Percentiles rank a stretch among this genome's conserved stretches.
Conservation (phyloP, 2,329 filamentous ascomycete genomes). For the Taxawa tesnikishii region DNA sequence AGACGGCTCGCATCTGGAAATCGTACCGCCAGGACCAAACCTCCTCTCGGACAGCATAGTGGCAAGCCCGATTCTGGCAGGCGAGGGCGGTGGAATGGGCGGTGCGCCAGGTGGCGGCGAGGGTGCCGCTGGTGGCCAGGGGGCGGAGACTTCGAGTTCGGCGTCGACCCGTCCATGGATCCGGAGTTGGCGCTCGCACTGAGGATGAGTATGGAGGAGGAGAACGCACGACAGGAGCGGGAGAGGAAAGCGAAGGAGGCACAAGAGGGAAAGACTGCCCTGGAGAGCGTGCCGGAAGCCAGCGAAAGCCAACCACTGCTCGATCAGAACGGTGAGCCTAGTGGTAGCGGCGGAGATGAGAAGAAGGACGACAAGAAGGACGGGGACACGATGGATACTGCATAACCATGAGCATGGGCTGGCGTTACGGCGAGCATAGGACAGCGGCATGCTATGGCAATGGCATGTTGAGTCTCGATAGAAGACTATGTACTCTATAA, state of each 20-base stretch:
- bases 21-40: constrained; percentile 82
- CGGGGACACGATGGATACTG: constrained; percentile 83
- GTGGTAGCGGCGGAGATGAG: constrained; percentile 39
- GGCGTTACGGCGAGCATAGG: too few relatives aligned
- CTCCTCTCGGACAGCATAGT: constrained; percentile 87
- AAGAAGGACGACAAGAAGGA: constrained; percentile 40
- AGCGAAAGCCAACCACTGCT: constrained; percentile 49
- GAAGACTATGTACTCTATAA: too few relatives aligned
- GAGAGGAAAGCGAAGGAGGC: constrained; percentile 59
- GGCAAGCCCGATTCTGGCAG: constrained; percentile 77
- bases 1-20: constrained; percentile 82
- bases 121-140: constrained; percentile 42
- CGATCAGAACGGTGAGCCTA: constrained; percentile 51
- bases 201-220: constrained; percentile 96
- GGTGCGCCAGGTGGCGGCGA: constrained; percentile 32
- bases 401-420: too few relatives aligned
- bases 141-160: constrained; percentile 67
- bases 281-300: constrained; percentile 71
- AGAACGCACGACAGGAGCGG: constrained; percentile 86
- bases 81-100: constrained; percentile 54
- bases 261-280: constrained; percentile 57
- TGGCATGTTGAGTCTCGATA: too few relatives aligned
- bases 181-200: constrained; percentile 89
- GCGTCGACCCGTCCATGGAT: constrained; percentile 81
- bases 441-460: too few relatives aligned